Conservation (phyloP, 2,329 filamentous ascomycete species). For the Talaromyces sp. region DNA sequence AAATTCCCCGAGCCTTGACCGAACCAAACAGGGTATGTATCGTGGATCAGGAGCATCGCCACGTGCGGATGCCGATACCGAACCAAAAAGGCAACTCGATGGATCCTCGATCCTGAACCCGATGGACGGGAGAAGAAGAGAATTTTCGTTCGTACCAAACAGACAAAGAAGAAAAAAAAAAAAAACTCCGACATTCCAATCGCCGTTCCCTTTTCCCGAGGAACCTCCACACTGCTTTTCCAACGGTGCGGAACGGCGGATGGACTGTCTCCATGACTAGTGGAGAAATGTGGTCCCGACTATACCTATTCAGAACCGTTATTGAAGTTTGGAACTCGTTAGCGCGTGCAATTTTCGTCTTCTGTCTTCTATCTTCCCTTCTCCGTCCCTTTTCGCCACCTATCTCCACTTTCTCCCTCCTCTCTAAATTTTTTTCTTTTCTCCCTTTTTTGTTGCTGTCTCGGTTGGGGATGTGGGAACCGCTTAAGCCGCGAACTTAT, state of each 20-base stretch:
- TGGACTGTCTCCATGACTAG: slow-evolving; percentile 14
- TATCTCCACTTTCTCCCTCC: slow-evolving; percentile 5
- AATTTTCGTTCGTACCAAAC: background rate
- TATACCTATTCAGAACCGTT: slow-evolving; percentile 18
- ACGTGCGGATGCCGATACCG: slow-evolving; percentile 3
- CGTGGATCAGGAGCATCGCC: slow-evolving; percentile 2
- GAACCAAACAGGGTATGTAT: background rate
- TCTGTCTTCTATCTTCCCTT: slow-evolving; percentile 23
- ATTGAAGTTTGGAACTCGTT: slow-evolving; percentile 26
- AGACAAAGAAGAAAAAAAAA: background rate
- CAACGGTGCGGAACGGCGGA: slow-evolving; percentile 28
- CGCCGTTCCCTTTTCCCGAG: slow-evolving; percentile 9
- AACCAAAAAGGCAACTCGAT: slow-evolving; percentile 3
- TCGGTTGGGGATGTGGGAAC: slow-evolving; percentile 7
- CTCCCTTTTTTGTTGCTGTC: background rate
- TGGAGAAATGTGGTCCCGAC: slow-evolving; percentile 11
- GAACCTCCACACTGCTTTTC: slow-evolving; percentile 20
- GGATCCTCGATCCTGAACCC: background rate
- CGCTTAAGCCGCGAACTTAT: slow-evolving; percentile 21
- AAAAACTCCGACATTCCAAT: slow-evolving; percentile 11
- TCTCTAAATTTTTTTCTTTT: background rate
- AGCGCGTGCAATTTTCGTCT: slow-evolving; percentile 18
- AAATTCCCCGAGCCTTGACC: too few relatives aligned
- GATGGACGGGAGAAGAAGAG: background rate
- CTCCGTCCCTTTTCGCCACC: slow-evolving; percentile 14